Conservation (phyloP, 352 stramenopile species). For the Phytophthora cajani region DNA sequence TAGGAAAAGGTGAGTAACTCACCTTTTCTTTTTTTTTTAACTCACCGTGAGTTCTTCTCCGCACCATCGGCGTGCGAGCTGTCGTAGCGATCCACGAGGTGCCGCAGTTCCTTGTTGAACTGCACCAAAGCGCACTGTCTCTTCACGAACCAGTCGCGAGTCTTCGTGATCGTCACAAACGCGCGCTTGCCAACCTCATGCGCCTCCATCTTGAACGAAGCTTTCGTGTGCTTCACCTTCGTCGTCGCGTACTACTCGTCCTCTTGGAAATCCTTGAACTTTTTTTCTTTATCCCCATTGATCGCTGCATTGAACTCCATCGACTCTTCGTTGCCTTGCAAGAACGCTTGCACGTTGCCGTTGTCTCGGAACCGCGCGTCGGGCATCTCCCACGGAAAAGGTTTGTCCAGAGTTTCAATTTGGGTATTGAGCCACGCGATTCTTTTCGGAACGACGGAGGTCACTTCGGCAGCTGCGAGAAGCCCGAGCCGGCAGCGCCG, state of each 20-base stretch:
- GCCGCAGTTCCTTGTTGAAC: conserved; percentile 1
- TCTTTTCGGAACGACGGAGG: background rate
- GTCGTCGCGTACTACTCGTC: too few species aligned
- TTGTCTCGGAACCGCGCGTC: background rate
- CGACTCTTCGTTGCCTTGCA: too few species aligned
- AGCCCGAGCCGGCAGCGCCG: conserved; percentile 31
- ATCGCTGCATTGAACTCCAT: too few species aligned
- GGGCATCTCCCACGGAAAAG: background rate
- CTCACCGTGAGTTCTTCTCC: too few species aligned
- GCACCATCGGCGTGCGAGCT: too few species aligned
- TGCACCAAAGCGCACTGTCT: background rate
- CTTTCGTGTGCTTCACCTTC: background rate
- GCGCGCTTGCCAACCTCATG: background rate
- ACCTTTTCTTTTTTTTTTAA: too few species aligned
- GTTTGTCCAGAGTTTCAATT: background rate
- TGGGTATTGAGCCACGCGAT: background rate
- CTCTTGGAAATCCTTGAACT: too few species aligned
- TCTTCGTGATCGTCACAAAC: conserved; percentile 24
- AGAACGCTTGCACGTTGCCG: too few species aligned
- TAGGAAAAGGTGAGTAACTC: too few species aligned
- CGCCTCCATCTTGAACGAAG: background rate
- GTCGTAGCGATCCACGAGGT: background rate
- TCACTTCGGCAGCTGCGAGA: conserved; percentile 25
- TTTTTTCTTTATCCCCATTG: too few species aligned
- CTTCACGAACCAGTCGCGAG: conserved; percentile 11